Base-by-base conservation (phyloP, 2,329 filamentous ascomycete genomes). In the Colletotrichum nymphaeae region DNA sequence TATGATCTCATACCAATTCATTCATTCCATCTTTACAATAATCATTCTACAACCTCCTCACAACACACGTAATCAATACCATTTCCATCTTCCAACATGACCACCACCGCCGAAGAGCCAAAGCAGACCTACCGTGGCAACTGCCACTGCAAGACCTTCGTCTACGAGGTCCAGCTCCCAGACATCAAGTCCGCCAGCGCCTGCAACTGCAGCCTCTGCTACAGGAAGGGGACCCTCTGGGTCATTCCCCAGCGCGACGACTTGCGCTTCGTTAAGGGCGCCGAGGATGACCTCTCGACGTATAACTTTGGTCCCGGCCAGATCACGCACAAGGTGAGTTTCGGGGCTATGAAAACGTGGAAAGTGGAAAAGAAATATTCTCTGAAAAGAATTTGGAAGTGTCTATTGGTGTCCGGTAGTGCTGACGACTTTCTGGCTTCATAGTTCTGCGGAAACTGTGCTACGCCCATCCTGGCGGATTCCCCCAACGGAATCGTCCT, bases 121-220 rank as follows among this genome's bases (percentile, higher is more conserved):
- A 66, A 66, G 28, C 55, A 83, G 74, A 86, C 84, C 16, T 88
- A 90, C 79, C 83, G 88, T 26, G 89, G 88, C 79, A 90, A 88
- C 79, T 91, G 89, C 83, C 88, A 90, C 79, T 91, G 89, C 79
- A 85, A 83, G 6, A 83, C 84, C 52, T 89, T 88, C 75, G 82
- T 89, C 74, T 91, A 86, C 78, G 87, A 88, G 77, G 77, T 84
- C 67, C 79, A 82, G 3, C 58, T 91, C 14, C 89, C 90, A 26
- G 89, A 93, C 78, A 86, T 93, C 73, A 89, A 88, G 58, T 80
- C 85, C 5, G 86, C 86, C 6, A 78, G 81, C 5, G 85, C 89
- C 77, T 93, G 93, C 82, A 91, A 92, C 80, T 94, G 93, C 83
- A 93, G 90, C 81, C 89, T 93, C 75, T 93, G 92, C 79, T 77